Conservation (phyloP, 257 asterid genomes). For the Salvia hispanica region DNA sequence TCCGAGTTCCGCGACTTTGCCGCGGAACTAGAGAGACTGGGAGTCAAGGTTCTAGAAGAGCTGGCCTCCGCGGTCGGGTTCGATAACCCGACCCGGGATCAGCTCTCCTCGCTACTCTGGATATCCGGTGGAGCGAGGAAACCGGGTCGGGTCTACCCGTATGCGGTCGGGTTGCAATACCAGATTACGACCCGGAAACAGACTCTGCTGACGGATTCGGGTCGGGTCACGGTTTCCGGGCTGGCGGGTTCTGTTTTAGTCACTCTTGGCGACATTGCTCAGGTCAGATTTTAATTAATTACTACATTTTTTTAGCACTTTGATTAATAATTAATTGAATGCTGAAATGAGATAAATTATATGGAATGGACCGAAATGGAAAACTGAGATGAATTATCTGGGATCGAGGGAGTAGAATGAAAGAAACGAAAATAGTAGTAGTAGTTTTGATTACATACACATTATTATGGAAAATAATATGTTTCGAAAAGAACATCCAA, state of each 20-base stretch:
- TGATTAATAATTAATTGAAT: background rate
- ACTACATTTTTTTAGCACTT: background rate
- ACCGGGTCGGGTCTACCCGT: slow-evolving; percentile 71
- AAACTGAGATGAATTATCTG: too few relatives aligned
- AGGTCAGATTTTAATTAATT: slow-evolving; percentile 42
- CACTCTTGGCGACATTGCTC: slow-evolving; percentile 79
- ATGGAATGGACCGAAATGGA: too few relatives aligned
- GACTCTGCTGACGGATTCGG: slow-evolving; percentile 61
- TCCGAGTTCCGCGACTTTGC: slow-evolving; percentile 51
- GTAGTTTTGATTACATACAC: too few relatives aligned
- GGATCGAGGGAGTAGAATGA: too few relatives aligned
- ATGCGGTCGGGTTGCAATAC: slow-evolving; percentile 58
- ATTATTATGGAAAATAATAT: background rate
- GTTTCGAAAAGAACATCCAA: background rate
- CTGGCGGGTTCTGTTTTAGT: slow-evolving; percentile 56
- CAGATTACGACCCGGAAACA: slow-evolving; percentile 41
- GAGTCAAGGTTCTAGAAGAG: slow-evolving; percentile 49
- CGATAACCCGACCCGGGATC: slow-evolving; percentile 46
- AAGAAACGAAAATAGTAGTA: too few relatives aligned
- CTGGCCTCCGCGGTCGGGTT: slow-evolving; percentile 56
- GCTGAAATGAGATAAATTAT: too few relatives aligned
- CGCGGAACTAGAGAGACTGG: slow-evolving; percentile 58
- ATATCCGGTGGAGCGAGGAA: slow-evolving; percentile 43
- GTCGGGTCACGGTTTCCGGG: slow-evolving; percentile 57
- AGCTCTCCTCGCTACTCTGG: slow-evolving; percentile 58